phyloP scores from a whole-genome alignment of 768 basidiomycete genomes.

The Coprinopsis cinerea region DNA sequence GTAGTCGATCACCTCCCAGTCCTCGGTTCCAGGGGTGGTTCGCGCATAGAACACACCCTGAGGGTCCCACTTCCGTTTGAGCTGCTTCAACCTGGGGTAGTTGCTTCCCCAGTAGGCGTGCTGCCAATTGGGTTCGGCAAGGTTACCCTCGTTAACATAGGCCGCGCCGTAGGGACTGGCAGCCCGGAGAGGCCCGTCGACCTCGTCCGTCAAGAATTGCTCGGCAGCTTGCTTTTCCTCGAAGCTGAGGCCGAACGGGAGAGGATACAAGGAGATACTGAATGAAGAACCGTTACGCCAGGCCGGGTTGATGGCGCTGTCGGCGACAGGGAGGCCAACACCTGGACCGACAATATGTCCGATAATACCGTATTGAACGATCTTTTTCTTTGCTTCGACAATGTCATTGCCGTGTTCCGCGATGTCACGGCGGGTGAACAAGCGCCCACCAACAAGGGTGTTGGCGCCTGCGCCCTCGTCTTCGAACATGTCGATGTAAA shows the following conservation, averaged over 20 bases:
- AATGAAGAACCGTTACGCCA: conserved; percentile 8
- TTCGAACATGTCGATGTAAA: conserved; percentile 14
- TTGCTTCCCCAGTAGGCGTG: not conserved
- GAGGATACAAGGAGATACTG: not conserved
- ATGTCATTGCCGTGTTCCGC: conserved; percentile 7
- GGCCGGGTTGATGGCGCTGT: conserved; percentile 9
- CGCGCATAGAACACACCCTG: conserved; percentile 1
- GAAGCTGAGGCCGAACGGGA: conserved; percentile 4
- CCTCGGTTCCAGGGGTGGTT: conserved; percentile 1
- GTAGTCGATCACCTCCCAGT: conserved; percentile 3
- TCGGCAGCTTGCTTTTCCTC: conserved; percentile 12
- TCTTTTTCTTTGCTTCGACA: conserved; percentile 7
- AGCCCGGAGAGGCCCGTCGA: conserved; percentile 9
- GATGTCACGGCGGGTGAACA: conserved; percentile 12
- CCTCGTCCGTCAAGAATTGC: conserved; percentile 10
- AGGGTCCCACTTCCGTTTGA: conserved; percentile 4
- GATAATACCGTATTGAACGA: conserved; percentile 9
- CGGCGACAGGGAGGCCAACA: conserved; percentile 2
- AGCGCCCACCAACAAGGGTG: conserved; percentile 10
- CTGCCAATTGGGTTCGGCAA: conserved; percentile 9
- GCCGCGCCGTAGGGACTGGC: conserved; percentile 13
- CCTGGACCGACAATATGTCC: conserved; percentile 11
- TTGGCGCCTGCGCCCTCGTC: conserved; percentile 8
- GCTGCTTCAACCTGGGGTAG: conserved; percentile 1
- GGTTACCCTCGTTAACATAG: conserved; percentile 13